A percentile compares a stretch with the other conserved stretches of the same genome.
Conservation (phyloP, 2,329 filamentous ascomycete species). For the Gliomastix tumulicola region DNA sequence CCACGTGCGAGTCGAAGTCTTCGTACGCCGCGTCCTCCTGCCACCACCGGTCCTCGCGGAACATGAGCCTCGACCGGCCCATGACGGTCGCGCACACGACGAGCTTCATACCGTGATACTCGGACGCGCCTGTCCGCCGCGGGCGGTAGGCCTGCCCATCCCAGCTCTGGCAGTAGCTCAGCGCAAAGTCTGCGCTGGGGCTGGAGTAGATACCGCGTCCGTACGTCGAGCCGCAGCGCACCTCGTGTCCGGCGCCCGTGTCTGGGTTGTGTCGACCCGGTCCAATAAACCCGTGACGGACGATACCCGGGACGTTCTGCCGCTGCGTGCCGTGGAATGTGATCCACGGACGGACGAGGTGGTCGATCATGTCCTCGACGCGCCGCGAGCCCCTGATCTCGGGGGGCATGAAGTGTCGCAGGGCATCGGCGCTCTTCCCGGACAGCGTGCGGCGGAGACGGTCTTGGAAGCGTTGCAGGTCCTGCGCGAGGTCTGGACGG, state of each 20-base stretch:
- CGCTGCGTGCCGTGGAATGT: conserved; percentile 33
- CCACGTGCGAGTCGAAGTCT: conserved; percentile 28
- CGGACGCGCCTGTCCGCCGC: conserved; percentile 12
- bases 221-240: conserved; percentile 24
- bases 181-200: conserved; percentile 27
- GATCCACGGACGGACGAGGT: conserved; percentile 23
- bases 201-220: conserved; percentile 36
- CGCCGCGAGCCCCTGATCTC: neutral
- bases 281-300: conserved; percentile 33
- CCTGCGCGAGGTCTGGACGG: conserved; percentile 18
- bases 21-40: conserved; percentile 13
- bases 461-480: conserved; percentile 18
- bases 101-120: conserved; percentile 29
- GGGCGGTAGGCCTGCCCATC: neutral
- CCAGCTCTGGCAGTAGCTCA: conserved; percentile 28
- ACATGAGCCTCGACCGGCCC: conserved; percentile 26
- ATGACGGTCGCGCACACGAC: conserved; percentile 38
- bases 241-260: neutral
- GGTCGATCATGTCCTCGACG: conserved; percentile 22
- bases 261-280: conserved; percentile 14
- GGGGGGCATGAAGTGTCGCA: conserved; percentile 6
- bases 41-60: conserved; percentile 17
- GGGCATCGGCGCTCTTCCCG: conserved; percentile 4
- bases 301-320: conserved; percentile 28
- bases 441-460: conserved; percentile 15